Conservation (phyloP, 495 filamentous ascomycete species). For the Lophiotrema nucula region DNA sequence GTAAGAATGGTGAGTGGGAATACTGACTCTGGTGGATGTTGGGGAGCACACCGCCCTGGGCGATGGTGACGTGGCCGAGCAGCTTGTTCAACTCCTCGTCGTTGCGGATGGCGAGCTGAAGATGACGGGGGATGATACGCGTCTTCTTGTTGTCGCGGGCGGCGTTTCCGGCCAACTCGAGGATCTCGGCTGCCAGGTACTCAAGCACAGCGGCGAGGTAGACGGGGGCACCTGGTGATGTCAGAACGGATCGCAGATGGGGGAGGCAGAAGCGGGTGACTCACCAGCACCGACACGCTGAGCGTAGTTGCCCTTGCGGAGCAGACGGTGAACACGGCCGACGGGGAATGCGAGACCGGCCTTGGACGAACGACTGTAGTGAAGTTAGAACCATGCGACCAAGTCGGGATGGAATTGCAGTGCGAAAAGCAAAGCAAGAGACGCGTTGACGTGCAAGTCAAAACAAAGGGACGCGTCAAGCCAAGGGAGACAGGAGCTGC, state of each 20-base stretch:
- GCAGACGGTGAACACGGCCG: constrained; percentile 98
- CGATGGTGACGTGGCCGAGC: constrained; percentile 97
- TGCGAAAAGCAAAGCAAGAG: constrained; percentile 26
- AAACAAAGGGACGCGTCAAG: constrained; percentile 33
- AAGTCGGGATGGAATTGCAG: constrained; percentile 43
- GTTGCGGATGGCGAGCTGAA: constrained; percentile 98
- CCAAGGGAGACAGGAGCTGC: too few species aligned
- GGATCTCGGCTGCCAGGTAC: constrained; percentile 97
- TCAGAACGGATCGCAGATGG: constrained; percentile 12
- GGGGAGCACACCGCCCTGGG: constrained; percentile 98
- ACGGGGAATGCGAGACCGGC: constrained; percentile 99
- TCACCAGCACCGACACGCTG: constrained; percentile 95
- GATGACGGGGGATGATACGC: constrained; percentile 98
- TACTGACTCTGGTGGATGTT: constrained; percentile 96
- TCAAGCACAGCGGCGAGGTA: constrained; percentile 98
- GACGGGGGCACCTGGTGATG: constrained; percentile 67
- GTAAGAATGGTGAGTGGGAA: constrained; percentile 1
- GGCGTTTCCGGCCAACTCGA: constrained; percentile 97
- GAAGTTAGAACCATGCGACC: background rate
- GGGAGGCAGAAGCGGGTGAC: constrained; percentile 42
- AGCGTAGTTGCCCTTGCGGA: constrained; percentile 99
- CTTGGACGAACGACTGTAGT: constrained; percentile 88
- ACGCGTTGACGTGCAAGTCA: constrained; percentile 30
- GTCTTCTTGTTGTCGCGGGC: constrained; percentile 99
- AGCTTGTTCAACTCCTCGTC: constrained; percentile 99